phyloP scores from a whole-genome alignment of 2,329 filamentous ascomycete genomes.

The Cercospora nicotianae region DNA sequence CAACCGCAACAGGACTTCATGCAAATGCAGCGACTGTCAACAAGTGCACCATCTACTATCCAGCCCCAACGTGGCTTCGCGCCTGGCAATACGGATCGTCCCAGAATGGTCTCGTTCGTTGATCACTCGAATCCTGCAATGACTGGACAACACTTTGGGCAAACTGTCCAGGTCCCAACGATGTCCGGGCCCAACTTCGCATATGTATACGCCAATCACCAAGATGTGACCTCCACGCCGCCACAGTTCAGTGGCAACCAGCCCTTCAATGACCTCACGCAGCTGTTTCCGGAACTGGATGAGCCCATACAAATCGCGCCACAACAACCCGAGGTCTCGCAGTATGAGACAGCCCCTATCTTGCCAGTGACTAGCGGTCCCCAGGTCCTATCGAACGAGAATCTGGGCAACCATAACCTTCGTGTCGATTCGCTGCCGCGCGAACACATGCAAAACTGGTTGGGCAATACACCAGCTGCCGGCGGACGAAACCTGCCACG shows the following conservation, averaged over 20 bases:
- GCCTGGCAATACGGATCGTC: neutral
- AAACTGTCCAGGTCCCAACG: neutral
- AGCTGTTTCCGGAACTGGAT: conserved; percentile 18
- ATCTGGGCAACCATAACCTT: conserved; percentile 20
- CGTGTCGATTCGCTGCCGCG: neutral
- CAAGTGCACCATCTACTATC: neutral
- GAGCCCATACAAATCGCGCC: neutral
- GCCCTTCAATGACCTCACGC: conserved; percentile 6
- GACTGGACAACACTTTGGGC: neutral
- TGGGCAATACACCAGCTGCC: conserved; percentile 14
- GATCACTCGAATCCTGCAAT: neutral
- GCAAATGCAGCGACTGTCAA: neutral
- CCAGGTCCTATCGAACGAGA: conserved; percentile 12
- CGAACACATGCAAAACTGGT: conserved; percentile 24
- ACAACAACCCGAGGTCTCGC: neutral
- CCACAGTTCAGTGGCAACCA: neutral
- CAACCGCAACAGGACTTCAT: neutral
- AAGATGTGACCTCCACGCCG: neutral
- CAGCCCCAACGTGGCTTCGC: neutral
- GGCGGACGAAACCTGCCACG: conserved; percentile 18
- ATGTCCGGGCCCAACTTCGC: neutral
- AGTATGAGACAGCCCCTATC: neutral
- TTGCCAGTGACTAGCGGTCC: neutral
- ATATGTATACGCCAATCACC: neutral
- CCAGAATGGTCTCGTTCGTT: neutral